Conservation (phyloP, 805 yeast genomes). For the Hanseniaspora pseudoguilliermondii region DNA sequence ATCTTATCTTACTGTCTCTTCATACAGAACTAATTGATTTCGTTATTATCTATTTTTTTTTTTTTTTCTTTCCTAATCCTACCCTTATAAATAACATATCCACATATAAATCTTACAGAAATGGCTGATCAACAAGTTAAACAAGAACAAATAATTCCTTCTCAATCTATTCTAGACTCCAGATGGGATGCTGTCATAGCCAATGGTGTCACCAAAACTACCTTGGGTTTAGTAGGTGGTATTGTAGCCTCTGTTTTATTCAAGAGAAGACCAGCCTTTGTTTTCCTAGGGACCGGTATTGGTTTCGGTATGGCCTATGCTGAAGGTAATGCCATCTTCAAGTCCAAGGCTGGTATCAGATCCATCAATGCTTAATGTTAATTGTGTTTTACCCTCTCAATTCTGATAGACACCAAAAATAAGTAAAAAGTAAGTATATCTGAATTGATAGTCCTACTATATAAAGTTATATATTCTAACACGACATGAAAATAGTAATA, state of each 20-base stretch:
- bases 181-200: conserved; percentile 95
- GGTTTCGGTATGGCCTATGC: conserved; percentile 97
- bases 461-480: conserved; percentile 1
- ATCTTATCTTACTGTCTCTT: too few relatives aligned
- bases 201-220: conserved; percentile 86
- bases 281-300: conserved; percentile 93
- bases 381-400: too few relatives aligned
- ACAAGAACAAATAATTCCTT: conserved; percentile 30
- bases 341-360: conserved; percentile 69
- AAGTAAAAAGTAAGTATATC: neutral
- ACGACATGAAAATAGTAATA: neutral
- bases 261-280: conserved; percentile 93
- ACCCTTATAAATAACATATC: neutral
- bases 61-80: neutral
- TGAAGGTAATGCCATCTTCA: conserved; percentile 95
- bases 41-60: neutral
- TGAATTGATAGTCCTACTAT: neutral
- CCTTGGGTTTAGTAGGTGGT: conserved; percentile 95
- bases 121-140: conserved; percentile 19
- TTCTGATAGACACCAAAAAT: too few relatives aligned
- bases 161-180: conserved; percentile 49
- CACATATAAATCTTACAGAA: conserved; percentile 1
- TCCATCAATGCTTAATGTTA: conserved; percentile 45
- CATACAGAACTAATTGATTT: too few relatives aligned
- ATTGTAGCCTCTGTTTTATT: conserved; percentile 79